Evolutionary conservation across 768 basidiomycete species (phyloP).

Genomic region (Suillus brevipes): DNA sequence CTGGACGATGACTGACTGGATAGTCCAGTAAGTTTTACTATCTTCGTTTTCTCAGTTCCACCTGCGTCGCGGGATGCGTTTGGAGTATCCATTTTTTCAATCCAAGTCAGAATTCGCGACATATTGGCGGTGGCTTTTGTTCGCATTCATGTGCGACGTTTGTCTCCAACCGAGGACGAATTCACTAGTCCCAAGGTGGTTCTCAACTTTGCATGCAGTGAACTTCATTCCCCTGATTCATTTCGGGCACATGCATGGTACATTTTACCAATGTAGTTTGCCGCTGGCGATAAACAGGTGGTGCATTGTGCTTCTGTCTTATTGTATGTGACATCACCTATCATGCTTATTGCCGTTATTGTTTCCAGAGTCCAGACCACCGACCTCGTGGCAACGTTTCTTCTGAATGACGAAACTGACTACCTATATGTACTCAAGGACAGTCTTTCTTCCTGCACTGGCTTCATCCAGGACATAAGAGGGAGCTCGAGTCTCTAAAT

Average conservation of each 20-base stretch:
- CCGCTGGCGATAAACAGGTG: conserved; percentile 7
- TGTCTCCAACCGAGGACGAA: conserved; percentile 11
- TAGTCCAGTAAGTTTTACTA: background rate
- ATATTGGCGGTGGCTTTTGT: background rate
- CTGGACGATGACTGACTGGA: background rate
- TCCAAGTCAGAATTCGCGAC: background rate
- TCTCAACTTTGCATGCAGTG: background rate
- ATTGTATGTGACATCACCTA: conserved; percentile 16
- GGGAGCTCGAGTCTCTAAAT: background rate
- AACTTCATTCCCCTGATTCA: background rate
- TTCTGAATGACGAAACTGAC: conserved; percentile 15
- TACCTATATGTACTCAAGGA: conserved; percentile 28
- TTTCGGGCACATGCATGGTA: conserved; percentile 18
- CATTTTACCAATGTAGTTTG: conserved; percentile 13
- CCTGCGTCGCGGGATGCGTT: background rate
- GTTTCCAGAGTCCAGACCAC: conserved; percentile 13
- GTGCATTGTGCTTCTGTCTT: conserved; percentile 26
- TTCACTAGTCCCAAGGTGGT: conserved; percentile 20
- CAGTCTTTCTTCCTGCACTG: conserved; percentile 21
- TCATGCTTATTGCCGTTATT: background rate
- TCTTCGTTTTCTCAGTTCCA: background rate
- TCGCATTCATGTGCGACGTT: conserved; percentile 10
- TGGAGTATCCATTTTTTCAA: background rate
- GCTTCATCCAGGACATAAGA: conserved; percentile 19
- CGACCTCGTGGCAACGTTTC: background rate